Base-by-base conservation (phyloP, 2,329 filamentous ascomycete genomes). In the Paraphoma chrysanthemicola region DNA sequence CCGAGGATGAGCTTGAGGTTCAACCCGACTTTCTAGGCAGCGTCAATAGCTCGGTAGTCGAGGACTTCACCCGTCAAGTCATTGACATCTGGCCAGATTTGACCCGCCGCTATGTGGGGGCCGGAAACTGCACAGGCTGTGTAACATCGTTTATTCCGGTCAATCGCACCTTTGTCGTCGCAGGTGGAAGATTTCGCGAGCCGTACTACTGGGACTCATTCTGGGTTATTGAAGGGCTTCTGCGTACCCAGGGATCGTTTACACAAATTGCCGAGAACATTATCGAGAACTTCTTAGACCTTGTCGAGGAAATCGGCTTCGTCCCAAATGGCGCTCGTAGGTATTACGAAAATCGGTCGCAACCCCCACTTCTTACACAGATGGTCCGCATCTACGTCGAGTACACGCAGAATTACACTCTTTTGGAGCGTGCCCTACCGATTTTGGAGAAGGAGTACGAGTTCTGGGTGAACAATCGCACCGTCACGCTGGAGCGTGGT, bases 171-270 rank as follows among this genome's bases (percentile, higher is more conserved):
- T 90, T 90, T 66, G 86, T 90, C n/a, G 83, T 90, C 14, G 87
- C 88, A 3, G 88, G 88, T 11, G 88, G 88, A n/a, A 85, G 88
- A 30, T 90, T 90, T 79, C 81, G 88, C 33, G 88, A 90, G 73
- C 83, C 86, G 1, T 90, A 90, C 69, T 90, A 90, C 72, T 90
- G 88, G 88, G 87, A 90, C 71, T 87, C 86, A 31, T 90, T 85
- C 77, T 89, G 86, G 87, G 88, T 90, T 47, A 65, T 90, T 45
- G 84, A 88, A 74, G 88, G 88, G 23, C 79, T 90, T 23, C 75
- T 90, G 33, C 83, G 88, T 45, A 90, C 87, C 0, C 83, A 86
- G 14, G 88, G 88, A 38, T 82, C 83, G 44, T 90, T 89, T 59
- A 83, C 83, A 6, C 74, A 85, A 33, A 88, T 90, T 57, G 84